Conservation (phyloP, 106 monocot genomes). For the Cymbidium sinense region DNA sequence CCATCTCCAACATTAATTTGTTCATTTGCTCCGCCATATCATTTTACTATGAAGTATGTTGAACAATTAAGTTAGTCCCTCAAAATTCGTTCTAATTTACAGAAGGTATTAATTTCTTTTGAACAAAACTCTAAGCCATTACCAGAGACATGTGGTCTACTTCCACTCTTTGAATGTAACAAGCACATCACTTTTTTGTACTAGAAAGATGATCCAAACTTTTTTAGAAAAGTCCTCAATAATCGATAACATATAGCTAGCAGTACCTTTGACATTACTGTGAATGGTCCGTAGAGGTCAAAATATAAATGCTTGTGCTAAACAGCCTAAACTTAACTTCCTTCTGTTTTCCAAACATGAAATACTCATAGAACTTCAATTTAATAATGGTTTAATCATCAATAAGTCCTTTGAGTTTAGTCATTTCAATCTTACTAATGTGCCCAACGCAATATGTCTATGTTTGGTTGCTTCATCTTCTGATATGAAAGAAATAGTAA, state of each 20-base stretch:
- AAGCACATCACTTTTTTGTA: background rate
- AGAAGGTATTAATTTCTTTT: background rate
- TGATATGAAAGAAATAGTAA: background rate
- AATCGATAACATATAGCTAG: background rate
- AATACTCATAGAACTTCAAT: conserved; percentile 1
- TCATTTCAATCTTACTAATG: conserved; percentile 3
- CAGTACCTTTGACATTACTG: background rate
- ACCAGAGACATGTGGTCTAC: background rate
- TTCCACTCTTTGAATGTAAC: conserved; percentile 1
- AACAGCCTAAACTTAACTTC: background rate
- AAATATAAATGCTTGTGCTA: background rate
- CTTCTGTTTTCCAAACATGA: conserved; percentile 4
- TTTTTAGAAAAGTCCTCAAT: conserved; percentile 7
- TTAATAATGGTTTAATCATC: background rate
- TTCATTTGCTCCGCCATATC: background rate
- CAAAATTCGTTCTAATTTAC: background rate
- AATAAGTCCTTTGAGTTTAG: background rate
- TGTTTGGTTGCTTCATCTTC: background rate
- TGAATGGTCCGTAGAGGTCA: background rate
- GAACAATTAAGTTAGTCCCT: background rate
- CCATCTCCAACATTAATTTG: background rate
- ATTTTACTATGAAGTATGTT: background rate
- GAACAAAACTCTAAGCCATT: conserved; percentile 1
- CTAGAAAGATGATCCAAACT: background rate
- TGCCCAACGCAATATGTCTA: background rate